These are phyloP conservation scores for Zalaria obscura DNA, from an alignment of 2,329 filamentous ascomycete genomes.

Conservation along the genomic window DNA sequence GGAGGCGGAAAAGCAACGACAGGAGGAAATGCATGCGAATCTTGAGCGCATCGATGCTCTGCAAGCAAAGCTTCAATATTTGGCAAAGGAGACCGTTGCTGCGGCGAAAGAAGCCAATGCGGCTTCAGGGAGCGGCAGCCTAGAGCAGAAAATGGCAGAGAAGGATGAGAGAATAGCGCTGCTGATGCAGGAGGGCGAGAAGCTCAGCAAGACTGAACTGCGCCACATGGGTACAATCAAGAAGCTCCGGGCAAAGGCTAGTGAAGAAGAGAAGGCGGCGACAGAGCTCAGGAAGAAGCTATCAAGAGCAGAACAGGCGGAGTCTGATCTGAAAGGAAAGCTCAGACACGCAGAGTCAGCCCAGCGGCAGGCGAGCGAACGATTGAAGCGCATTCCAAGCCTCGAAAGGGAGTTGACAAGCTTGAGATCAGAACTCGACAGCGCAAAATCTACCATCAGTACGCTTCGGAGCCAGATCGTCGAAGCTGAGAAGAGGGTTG, in stretches of 20 bases:
- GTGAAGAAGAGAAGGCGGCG: constrained; percentile 37
- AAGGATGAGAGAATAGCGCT: constrained; percentile 84
- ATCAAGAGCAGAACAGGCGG: constrained; percentile 49
- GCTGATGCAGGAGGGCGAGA: constrained; percentile 84
- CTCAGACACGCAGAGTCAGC: constrained; percentile 46
- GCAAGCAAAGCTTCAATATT: constrained; percentile 78
- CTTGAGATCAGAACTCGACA: constrained; percentile 48
- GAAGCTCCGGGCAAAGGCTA: constrained; percentile 46
- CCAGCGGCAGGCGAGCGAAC: constrained; percentile 42
- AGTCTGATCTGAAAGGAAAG: constrained; percentile 46
- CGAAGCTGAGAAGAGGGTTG: constrained; percentile 51
- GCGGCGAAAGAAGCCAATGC: constrained; percentile 55
- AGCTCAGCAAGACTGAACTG: constrained; percentile 72
- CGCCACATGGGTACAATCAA: constrained; percentile 74
- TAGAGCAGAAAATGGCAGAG: constrained; percentile 69
- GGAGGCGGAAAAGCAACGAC: constrained; percentile 43
- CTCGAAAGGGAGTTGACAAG: constrained; percentile 44
- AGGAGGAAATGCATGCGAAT: constrained; percentile 72
- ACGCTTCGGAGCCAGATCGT: constrained; percentile 58
- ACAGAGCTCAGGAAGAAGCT: constrained; percentile 43
- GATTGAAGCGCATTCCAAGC: constrained; percentile 35
- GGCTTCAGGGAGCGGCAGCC: constrained; percentile 47
- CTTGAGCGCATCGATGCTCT: constrained; percentile 84
- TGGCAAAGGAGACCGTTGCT: constrained; percentile 67
- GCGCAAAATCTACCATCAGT: constrained; percentile 49